Evolutionary conservation across 768 basidiomycete genomes (phyloP), one percentile per base, ranked within the genome.

Genomic region (Butyriboletus loyo): DNA sequence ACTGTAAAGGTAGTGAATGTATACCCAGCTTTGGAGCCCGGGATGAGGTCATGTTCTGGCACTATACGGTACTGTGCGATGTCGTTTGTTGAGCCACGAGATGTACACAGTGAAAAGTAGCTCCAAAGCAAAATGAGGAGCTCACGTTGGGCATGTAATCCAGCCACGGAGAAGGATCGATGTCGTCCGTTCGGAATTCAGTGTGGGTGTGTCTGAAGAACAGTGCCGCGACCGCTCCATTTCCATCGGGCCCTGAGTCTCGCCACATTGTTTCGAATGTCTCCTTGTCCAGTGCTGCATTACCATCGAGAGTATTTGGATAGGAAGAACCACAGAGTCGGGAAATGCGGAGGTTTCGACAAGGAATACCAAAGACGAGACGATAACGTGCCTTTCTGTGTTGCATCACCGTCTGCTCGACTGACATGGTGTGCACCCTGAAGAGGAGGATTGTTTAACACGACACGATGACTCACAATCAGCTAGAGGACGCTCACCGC

Each of bases 371-470:
- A 22, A 36, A 19, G 32, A 13, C 22, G 36, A 30, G 21, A 27
- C 13, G 28, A 46, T 10, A 22, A n/a, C 64, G 73, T 46, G 86
- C 88, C 73, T 60, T 79, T 80, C 58, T 84, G 79, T n/a, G 72
- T 71, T 3, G 66, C 69, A 52, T 85, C 81, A 13, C 75, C 73
- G 10, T 72, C 74, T 3, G 79, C 78, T 15, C 76, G 76, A 41
- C 80, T 83, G 41, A 91, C 82, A 75, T 90, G 86, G 56, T 92
- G 87, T 9, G 87, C 91, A 32, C 89, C 90, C 90, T 92, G 6
- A 30, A 46, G n/a, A 43, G 1, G 7, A 35, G 49, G 39, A 28
- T 24, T 14, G 22, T 32, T 43, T 27, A 28, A 25, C 38, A 38
- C 22, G 28, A 27, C 14, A 44, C 21, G 50, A 47, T 41, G 34